Base-by-base conservation (phyloP, 768 basidiomycete genomes). In the Tulasnella sp. region DNA sequence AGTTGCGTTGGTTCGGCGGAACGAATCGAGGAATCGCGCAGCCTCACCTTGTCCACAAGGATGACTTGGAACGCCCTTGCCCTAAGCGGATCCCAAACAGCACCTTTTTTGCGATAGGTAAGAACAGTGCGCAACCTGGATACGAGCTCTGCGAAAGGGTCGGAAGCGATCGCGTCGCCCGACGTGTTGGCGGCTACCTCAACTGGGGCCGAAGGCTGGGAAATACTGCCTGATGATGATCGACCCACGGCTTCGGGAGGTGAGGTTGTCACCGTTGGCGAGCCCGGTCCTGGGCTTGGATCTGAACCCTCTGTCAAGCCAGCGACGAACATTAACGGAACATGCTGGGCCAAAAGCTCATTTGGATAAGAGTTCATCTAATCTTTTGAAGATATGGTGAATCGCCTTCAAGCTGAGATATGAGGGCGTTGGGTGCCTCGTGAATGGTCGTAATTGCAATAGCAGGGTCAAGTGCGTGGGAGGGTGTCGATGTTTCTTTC, bases 241-340 rank as follows among this genome's bases (percentile, higher is more conserved):
- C 58, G 58, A 25, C 58, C 81, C 76, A 19, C 71, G 75, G 3
- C 78, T 77, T 25, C 69, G 6, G 69, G 25, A 70, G 37, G 69
- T 17, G 69, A 25, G 29, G 40, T 36, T 3, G 69, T 38, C 36
- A 34, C 58, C 31, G 31, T 64, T 64, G 69, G 69, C 19, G 69
- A 70, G 37, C 37, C 49, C 19, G 73, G n/a, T 22, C 29, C 54
- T 67, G 73, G 52, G 73, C 25, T 69, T n/a, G 69, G 31, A 25
- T 39, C 52, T 52, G 19, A 25, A 45, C 71, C 45, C 14, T 77
- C 76, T 9, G 58, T 69, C 67, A 97, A 88, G 1, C 96, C 96
- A 34, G 94, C 94, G 25, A 96, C 92, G 81, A 97, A 97, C 93
- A 99, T 93, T 49, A 99, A 90, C 17, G 97, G 97, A 25, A 89